These are phyloP conservation scores for Aspergillus haitiensis DNA, from an alignment of 495 filamentous ascomycete species.

Conservation along the genomic window DNA sequence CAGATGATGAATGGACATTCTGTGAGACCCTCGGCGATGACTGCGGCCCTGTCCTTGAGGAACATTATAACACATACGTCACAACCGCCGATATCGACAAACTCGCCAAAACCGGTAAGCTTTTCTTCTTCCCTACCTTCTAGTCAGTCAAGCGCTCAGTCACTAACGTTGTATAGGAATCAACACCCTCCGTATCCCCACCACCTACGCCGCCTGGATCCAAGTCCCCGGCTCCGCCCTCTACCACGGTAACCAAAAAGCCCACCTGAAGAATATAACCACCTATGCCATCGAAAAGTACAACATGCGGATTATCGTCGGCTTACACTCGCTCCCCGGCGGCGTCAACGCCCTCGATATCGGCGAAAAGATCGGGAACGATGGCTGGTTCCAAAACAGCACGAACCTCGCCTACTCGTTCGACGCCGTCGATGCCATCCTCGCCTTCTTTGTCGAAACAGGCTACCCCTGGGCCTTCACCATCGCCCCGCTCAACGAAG, in stretches of 20 bases:
- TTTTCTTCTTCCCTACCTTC: background rate
- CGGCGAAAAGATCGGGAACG: constrained; percentile 27
- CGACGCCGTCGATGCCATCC: constrained; percentile 25
- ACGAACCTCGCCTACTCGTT: constrained; percentile 27
- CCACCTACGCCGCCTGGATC: constrained; percentile 22
- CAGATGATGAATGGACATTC: constrained; percentile 30
- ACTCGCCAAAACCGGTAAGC: constrained; percentile 19
- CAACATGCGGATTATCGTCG: constrained; percentile 31
- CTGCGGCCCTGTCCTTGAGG: constrained; percentile 25
- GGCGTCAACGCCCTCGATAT: constrained; percentile 30
- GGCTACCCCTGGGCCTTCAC: constrained; percentile 25
- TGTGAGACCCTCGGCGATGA: constrained; percentile 25
- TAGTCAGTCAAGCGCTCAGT: background rate
- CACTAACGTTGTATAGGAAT: background rate
- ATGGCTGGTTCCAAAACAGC: constrained; percentile 29
- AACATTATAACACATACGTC: constrained; percentile 29
- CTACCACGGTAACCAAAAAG: constrained; percentile 28
- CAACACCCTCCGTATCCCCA: constrained; percentile 30
- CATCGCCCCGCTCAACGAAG: constrained; percentile 32
- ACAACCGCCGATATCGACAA: constrained; percentile 27
- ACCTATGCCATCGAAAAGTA: constrained; percentile 26
- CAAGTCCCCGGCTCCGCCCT: constrained; percentile 27
- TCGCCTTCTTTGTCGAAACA: constrained; percentile 25
- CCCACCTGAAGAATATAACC: constrained; percentile 22
- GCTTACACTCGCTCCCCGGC: constrained; percentile 32